These are phyloP conservation scores for Kluyveromyces sp. DNA, from an alignment of 1,139 yeast genomes.

Conservation along the genomic window DNA sequence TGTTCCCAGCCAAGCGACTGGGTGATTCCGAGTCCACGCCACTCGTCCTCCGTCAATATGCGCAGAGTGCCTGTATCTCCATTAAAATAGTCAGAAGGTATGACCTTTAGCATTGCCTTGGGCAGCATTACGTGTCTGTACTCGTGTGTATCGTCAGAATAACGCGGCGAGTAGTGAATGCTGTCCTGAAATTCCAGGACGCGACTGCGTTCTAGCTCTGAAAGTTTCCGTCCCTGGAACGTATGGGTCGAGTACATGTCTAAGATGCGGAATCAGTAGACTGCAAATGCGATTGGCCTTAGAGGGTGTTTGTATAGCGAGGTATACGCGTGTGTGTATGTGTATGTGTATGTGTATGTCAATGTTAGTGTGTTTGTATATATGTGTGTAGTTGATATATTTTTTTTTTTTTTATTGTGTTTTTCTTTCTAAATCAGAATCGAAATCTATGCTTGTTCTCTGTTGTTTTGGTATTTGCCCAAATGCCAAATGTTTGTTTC, in stretches of 20 bases:
- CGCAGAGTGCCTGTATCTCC: slow-evolving; percentile 92
- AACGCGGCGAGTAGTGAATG: slow-evolving; percentile 89
- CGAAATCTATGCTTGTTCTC: too few relatives aligned
- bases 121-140: slow-evolving; percentile 96
- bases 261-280: background rate
- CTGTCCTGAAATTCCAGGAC: slow-evolving; percentile 87
- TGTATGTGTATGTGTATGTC: too few relatives aligned
- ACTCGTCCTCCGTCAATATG: slow-evolving; percentile 87
- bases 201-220: slow-evolving; percentile 78
- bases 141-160: slow-evolving; percentile 85
- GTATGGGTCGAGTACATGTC: slow-evolving; percentile 10
- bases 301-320: too few relatives aligned
- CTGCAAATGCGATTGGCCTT: too few relatives aligned
- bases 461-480: too few relatives aligned
- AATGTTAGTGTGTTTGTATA: too few relatives aligned
- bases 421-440: too few relatives aligned
- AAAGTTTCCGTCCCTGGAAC: slow-evolving; percentile 53
- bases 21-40: slow-evolving; percentile 98
- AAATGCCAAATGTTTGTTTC: too few relatives aligned
- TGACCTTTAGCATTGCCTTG: slow-evolving; percentile 86
- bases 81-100: slow-evolving; percentile 94
- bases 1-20: slow-evolving; percentile 98
- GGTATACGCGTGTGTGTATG: too few relatives aligned
- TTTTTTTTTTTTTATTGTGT: too few relatives aligned
- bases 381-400: too few relatives aligned